Percentiles rank a stretch among this genome's conserved stretches.
Evolutionary conservation across 116 monocot species (phyloP).

Genomic region (Posidonia oceanica): DNA sequence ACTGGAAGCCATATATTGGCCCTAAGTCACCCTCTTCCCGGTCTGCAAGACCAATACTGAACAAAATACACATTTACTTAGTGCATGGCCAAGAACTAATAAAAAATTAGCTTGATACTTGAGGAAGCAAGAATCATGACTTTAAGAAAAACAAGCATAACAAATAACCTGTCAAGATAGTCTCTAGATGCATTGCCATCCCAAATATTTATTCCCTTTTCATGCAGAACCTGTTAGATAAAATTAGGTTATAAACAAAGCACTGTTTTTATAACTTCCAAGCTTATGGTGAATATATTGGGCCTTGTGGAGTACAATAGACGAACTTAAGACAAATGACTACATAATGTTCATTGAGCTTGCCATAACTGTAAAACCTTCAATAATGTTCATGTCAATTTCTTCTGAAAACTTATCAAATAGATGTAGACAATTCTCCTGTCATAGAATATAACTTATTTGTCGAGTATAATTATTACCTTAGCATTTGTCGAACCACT

Average conservation of each 20-base stretch:
- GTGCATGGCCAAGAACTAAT: background rate
- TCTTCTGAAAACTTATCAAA: too few species aligned
- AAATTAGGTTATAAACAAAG: background rate
- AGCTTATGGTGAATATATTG: too few species aligned
- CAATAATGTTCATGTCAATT: too few species aligned
- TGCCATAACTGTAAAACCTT: too few species aligned
- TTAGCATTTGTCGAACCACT: constrained; percentile 99
- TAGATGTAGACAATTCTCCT: too few species aligned
- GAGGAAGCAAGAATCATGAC: too few species aligned
- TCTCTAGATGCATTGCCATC: constrained; percentile 96
- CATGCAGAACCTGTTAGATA: constrained; percentile 62
- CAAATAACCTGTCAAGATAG: constrained; percentile 70
- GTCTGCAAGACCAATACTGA: constrained; percentile 56
- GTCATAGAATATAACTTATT: too few species aligned
- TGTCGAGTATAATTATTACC: constrained; percentile 20
- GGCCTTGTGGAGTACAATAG: too few species aligned
- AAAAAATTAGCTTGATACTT: background rate
- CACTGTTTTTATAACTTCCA: too few species aligned
- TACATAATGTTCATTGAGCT: too few species aligned
- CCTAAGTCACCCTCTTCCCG: constrained; percentile 94
- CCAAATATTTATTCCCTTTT: constrained; percentile 86
- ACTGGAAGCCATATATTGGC: constrained; percentile 97
- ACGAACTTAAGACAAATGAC: too few species aligned
- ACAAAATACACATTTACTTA: constrained; percentile 8
- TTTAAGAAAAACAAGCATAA: too few species aligned